Evolutionary conservation across 495 filamentous ascomycete genomes (phyloP).

Genomic region (Annulohypoxylon bovei): DNA sequence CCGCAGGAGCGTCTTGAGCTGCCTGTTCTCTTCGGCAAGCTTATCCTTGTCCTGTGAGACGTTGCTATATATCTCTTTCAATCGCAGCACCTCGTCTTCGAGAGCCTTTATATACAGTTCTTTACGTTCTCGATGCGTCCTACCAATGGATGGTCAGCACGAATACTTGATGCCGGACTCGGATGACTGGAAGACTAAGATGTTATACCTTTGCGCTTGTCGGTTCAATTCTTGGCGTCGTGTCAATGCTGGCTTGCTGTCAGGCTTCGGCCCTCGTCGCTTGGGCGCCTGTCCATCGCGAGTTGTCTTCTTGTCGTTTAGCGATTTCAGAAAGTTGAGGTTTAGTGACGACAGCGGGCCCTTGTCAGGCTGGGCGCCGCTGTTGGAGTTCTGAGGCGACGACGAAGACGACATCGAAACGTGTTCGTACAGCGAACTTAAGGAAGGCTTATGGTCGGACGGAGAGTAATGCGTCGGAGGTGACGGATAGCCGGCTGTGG

Average conservation of each 20-base stretch:
- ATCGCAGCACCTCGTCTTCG: constrained; percentile 84
- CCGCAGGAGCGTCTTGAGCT: constrained; percentile 76
- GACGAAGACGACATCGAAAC: constrained; percentile 55
- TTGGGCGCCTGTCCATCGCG: constrained; percentile 89
- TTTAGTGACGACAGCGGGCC: constrained; percentile 63
- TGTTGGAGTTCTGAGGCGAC: constrained; percentile 49
- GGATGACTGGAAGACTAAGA: background rate
- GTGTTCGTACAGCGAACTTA: constrained; percentile 49
- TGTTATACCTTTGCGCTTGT: constrained; percentile 86
- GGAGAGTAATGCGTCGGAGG: constrained; percentile 52
- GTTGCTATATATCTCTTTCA: constrained; percentile 69
- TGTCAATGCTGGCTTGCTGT: constrained; percentile 95
- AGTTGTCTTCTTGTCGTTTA: constrained; percentile 71
- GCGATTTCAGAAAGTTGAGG: constrained; percentile 65
- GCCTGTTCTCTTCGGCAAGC: constrained; percentile 77
- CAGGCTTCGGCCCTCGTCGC: constrained; percentile 91
- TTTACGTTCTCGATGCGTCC: constrained; percentile 96
- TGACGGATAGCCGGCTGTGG: constrained; percentile 52
- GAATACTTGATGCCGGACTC: background rate
- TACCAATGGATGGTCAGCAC: constrained; percentile 37
- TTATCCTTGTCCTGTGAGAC: constrained; percentile 72
- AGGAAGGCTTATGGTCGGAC: constrained; percentile 46
- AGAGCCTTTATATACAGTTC: constrained; percentile 94
- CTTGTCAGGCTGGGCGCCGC: constrained; percentile 54
- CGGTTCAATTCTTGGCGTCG: constrained; percentile 93